phyloP scores from a whole-genome alignment of 2,329 filamentous ascomycete genomes.

The Karstenula rhodostoma region DNA sequence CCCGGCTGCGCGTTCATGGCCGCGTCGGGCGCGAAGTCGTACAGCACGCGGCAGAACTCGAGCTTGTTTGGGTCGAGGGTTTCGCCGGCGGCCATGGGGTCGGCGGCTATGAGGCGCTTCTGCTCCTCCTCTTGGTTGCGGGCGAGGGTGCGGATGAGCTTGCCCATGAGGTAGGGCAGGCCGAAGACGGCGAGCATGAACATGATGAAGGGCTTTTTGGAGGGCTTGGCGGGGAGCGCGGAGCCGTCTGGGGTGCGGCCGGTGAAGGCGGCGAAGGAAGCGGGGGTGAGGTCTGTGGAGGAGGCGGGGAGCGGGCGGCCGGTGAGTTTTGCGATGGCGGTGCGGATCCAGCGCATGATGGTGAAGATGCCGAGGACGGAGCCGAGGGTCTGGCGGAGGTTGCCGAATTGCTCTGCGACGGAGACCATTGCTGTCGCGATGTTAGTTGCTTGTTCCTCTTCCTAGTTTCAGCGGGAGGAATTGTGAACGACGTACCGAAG shows the following conservation, averaged over 20 bases:
- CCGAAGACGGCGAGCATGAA: conserved; percentile 95
- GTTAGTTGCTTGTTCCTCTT: conserved; percentile 22
- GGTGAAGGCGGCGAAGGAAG: conserved; percentile 89
- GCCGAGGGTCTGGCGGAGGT: conserved; percentile 89
- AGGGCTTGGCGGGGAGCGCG: conserved; percentile 73
- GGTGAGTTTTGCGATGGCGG: conserved; percentile 88
- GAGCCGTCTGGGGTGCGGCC: conserved; percentile 74
- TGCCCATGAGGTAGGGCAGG: conserved; percentile 95
- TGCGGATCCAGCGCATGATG: conserved; percentile 92
- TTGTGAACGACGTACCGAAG: conserved; percentile 75
- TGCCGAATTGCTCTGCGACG: conserved; percentile 96
- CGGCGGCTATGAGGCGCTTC: conserved; percentile 63
- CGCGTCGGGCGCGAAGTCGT: conserved; percentile 88
- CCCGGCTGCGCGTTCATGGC: conserved; percentile 64
- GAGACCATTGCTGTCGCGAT: conserved; percentile 80
- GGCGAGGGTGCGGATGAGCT: conserved; percentile 86
- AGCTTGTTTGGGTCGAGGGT: conserved; percentile 86
- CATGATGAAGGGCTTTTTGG: conserved; percentile 94
- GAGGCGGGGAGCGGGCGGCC: conserved; percentile 90
- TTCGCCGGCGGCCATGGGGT: conserved; percentile 55
- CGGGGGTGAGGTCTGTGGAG: conserved; percentile 84
- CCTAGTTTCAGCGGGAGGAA: not conserved
- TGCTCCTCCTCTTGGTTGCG: conserved; percentile 86
- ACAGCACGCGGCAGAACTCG: conserved; percentile 93
- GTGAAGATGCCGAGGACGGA: conserved; percentile 96